phyloP scores from a whole-genome alignment of 345 rosid species.

The Bruguiera sexangula region DNA sequence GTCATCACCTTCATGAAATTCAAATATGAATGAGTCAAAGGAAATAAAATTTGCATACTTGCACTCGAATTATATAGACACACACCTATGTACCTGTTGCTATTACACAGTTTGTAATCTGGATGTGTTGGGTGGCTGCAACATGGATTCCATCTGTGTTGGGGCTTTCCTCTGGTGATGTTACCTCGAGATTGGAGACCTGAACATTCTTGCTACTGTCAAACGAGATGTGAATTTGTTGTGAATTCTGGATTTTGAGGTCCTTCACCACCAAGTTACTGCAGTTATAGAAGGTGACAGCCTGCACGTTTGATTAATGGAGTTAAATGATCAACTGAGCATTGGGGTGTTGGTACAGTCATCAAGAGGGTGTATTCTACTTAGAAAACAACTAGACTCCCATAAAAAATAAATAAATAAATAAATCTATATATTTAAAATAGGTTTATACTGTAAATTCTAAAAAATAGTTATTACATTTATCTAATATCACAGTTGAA shows the following conservation, averaged over 20 bases:
- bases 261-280: conserved; percentile 44
- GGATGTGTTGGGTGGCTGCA: conserved; percentile 57
- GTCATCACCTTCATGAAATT: conserved; percentile 59
- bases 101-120: conserved; percentile 41
- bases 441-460: no score
- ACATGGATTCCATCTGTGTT: conserved; percentile 92
- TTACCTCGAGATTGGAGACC: conserved; percentile 47
- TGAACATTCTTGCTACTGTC: conserved; percentile 44
- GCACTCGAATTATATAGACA: not conserved
- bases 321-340: not conserved
- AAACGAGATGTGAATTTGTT: conserved; percentile 66
- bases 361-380: not conserved
- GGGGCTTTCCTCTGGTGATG: conserved; percentile 62
- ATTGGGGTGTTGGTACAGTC: not conserved
- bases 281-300: conserved; percentile 59
- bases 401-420: no score
- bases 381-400: not conserved
- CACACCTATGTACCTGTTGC: conserved; percentile 49
- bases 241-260: conserved; percentile 59
- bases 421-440: no score
- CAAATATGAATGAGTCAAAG: not conserved
- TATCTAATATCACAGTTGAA: no score
- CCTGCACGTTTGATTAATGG: conserved; percentile 36
- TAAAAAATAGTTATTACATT: no score
- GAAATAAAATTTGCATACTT: not conserved